Base-by-base conservation (phyloP, 116 monocot genomes). In the Papilionanthe hybrid region DNA sequence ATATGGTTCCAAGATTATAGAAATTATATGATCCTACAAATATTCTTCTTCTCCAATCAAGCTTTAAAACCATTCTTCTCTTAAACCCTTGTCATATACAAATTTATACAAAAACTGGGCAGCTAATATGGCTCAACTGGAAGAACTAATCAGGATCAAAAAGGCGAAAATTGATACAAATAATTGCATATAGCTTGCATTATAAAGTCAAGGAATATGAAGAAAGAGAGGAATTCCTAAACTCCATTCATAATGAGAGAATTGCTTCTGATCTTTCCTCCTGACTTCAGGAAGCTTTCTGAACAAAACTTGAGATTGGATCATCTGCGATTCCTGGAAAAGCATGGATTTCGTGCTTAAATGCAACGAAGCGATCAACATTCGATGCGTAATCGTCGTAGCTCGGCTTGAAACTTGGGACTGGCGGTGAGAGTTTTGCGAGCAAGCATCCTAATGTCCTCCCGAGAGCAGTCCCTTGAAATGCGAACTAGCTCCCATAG, bases 401-500 rank as follows among this genome's bases (percentile, higher is more conserved):
- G 37, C 77, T 99, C 99, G 72, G 87, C 72, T 78, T 83, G 90
- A 82, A 99, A 93, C 29, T 83, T 88, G 12, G 83, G 85, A 78
- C 92, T 93, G 18, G 90, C 94, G 67, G 84, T 86, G 65, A 99
- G 85, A 7, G 95, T 91, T 45, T 90, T 81, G 47, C 90, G 91
- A 9, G 99, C 99, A 55, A 99, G 77, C 42, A 79, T 84, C 47
- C 90, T 83, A 27, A 99, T 95, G 83, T 99, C 99, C 67, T 94
- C 99, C 28, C 94, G 86, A 5, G 91, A 87, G 72, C 95, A 99
- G 72, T 99, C 93, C 20, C 90, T 87, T 55, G 99, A 91, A 53
- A 99, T 95, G 78, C 99, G 99, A 65, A 99, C 95, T 18, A 99
- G 85, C 80, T 99, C 99, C 99, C 95, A 94, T 29, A 99, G 79